Base-by-base conservation (phyloP, 805 yeast genomes). In the Metschnikowia hibisci region DNA sequence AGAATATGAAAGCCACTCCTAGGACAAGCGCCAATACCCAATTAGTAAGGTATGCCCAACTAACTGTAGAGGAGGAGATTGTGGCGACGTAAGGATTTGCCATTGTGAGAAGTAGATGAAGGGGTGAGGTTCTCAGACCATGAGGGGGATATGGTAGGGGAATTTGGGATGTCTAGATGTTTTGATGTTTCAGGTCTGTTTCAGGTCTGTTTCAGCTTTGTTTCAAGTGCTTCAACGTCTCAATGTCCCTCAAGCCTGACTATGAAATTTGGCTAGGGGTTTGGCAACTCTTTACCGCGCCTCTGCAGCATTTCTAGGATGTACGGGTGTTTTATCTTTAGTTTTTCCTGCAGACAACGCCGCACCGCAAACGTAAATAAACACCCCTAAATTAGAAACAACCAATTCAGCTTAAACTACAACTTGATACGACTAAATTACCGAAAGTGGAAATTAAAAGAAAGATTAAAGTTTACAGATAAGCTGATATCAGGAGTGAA, bases 1-100 rank as follows among this genome's bases (percentile, higher is more conserved):
- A 86, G 67, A 89, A 90, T 32, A 88, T 64, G 40, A 85, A 73
- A 18, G 83, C 75, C 1, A 87, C 55, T 0, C 82, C 69, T 1
- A 86, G 69, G 12, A 84, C 63, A 25, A 85, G 73, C 3, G 84
- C 74, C 45, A 89, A 66, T 26, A 85, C 64, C 95, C 96, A 88
- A 59, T 87, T 89, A 13, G 81, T 83, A 50, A 90, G 67, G 62
- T 90, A 91, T 16, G 87, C 87, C 95, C 73, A 67, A 33, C 63
- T 53, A 15, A 71, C 46, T 16, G 38, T 31, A 30, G 39, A 40
- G 30, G 43, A 29, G 16, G 46, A 37, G 32, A 22, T 13, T n/a
- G 32, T 14, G 3, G 40, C 14, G 33, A 29, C 28, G 40, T 28
- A 29, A 1, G 28, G 4, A 5, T n/a, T 37, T 1, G 28, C 28